Evolutionary conservation across 371 early-diverging fungal genomes (phyloP).

Genomic region (Mucor piriformis): DNA sequence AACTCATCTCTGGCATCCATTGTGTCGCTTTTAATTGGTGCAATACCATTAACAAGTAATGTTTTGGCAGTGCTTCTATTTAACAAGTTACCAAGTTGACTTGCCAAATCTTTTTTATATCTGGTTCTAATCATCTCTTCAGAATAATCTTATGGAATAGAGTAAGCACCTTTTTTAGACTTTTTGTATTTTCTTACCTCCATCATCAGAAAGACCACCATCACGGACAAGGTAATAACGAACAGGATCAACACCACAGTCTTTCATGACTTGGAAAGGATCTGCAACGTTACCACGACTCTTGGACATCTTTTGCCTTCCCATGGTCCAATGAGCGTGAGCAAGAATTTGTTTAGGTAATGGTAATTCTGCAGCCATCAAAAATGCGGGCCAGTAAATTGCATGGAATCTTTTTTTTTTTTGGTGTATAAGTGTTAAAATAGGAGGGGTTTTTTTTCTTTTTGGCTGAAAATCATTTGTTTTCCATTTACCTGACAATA

Average conservation of each 20-base stretch:
- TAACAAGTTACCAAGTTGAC: constrained; percentile 88
- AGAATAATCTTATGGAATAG: constrained; percentile 70
- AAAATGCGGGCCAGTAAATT: constrained; percentile 94
- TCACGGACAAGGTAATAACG: constrained; percentile 91
- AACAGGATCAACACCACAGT: constrained; percentile 84
- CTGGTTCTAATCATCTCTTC: constrained; percentile 63
- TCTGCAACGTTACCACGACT: constrained; percentile 90
- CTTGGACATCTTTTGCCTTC: constrained; percentile 92
- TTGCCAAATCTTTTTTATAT: constrained; percentile 80
- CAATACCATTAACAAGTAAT: constrained; percentile 55
- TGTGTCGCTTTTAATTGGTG: constrained; percentile 42
- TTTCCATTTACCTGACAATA: constrained; percentile 83
- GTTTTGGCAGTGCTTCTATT: constrained; percentile 62
- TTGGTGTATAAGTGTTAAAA: too few species aligned
- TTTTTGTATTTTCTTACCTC: constrained; percentile 41
- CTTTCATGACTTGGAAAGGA: constrained; percentile 70
- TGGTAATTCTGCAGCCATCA: constrained; percentile 84
- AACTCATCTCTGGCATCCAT: constrained; percentile 37
- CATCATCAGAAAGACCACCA: constrained; percentile 86
- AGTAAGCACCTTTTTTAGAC: not conserved
- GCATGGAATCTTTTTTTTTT: constrained; percentile 90
- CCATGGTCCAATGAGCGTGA: constrained; percentile 94
- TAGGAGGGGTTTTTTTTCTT: too few species aligned
- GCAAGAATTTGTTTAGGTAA: constrained; percentile 82
- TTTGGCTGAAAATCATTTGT: too few species aligned